Evolutionary conservation across 805 yeast species (phyloP), one percentile per base, ranked within the genome.

Genomic region (Candida morakotiae): DNA sequence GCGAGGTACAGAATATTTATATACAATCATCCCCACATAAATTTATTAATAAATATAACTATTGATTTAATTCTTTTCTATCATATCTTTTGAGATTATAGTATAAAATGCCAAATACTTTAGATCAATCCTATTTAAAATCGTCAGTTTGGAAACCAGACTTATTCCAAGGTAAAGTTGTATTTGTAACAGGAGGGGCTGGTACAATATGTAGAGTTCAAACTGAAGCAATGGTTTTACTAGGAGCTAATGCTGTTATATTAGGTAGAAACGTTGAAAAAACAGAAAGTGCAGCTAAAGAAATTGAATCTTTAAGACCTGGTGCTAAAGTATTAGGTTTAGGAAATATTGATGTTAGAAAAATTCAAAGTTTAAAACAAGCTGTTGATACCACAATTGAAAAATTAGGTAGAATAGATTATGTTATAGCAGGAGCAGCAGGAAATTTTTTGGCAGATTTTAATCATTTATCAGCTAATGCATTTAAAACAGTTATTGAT

Each of bases 171-270:
- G 94, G 84, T 10, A 88, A 88, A 57, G 96, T 87, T 2, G 93
- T 79, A 4, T 84, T 89, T 47, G 86, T 87, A 36, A 91, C 98
- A 1, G 98, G 98, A 5, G 97, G 97, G 10, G 93, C 97, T 2
- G 97, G 97, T 9, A 79, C 95, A n/a, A 89, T 91, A 38, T 89
- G 97, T 59, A 69, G 93, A 33, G 91, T 84, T 5, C 97, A 89
- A 58, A 77, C 84, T 0, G 95, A 86, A 56, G 95, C 95, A 0
- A 46, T 91, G 62, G 83, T 87, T 2, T 62, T 77, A 13, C 64
- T 91, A 9, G 98, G 98, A 4, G 93, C 96, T 37, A 70, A 86
- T 52, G 95, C 94, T 11, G 85, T 85, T 4, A 83, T 91, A 30
- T 58, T 91, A 20, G 96, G 98, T 2, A 75, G 97, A 53, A 81